Percentiles rank a stretch among this genome's conserved stretches.
Conservation (phyloP, 805 yeast genomes). For the Candida anglica region DNA sequence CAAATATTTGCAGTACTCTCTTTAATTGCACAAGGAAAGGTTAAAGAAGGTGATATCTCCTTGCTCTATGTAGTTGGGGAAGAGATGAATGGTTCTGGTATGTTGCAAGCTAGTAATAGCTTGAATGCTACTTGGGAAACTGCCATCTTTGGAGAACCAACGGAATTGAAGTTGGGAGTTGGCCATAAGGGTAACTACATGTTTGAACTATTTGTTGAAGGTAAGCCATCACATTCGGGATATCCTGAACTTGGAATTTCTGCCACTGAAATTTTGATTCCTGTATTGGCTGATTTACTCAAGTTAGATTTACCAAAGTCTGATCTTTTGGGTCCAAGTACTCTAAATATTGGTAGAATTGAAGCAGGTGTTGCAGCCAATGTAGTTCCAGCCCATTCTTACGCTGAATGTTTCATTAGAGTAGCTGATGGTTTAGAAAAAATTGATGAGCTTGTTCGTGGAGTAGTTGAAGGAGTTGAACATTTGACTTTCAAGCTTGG, state of each 20-base stretch:
- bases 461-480: conserved; percentile 25
- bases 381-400: conserved; percentile 58
- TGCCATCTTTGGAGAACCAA: conserved; percentile 74
- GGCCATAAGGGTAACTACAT: conserved; percentile 64
- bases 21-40: conserved; percentile 30
- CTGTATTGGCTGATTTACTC: conserved; percentile 44
- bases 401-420: conserved; percentile 48
- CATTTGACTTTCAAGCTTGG: conserved; percentile 15
- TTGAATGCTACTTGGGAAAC: conserved; percentile 50
- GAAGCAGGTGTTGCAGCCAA: conserved; percentile 64
- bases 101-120: conserved; percentile 40
- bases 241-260: conserved; percentile 67
- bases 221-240: conserved; percentile 63
- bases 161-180: conserved; percentile 61
- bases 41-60: conserved; percentile 53
- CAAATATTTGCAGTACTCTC: conserved; percentile 55
- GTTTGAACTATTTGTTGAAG: conserved; percentile 42
- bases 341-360: conserved; percentile 57
- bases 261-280: conserved; percentile 55
- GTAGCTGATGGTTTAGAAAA: conserved; percentile 45
- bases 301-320: conserved; percentile 44
- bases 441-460: conserved; percentile 32
- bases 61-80: conserved; percentile 68
- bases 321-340: conserved; percentile 55
- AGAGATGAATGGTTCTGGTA: conserved; percentile 64